Evolutionary conservation across 2,329 filamentous ascomycete species (phyloP), one percentile per base, ranked within the genome.

Genomic region (Xylaria sp.): DNA sequence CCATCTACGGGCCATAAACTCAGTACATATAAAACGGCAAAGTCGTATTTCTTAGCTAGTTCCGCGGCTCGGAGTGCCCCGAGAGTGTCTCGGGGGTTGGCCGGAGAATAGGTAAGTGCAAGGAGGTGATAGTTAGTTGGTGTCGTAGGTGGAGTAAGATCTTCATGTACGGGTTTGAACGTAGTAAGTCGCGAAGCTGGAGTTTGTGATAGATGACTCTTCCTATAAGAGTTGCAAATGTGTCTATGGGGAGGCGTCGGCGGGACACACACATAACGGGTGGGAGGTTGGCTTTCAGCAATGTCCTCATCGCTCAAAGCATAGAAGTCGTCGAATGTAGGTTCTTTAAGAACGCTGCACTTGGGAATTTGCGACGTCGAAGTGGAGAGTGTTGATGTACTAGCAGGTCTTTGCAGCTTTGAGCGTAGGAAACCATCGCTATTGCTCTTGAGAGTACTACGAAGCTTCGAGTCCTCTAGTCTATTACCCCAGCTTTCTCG

Each of bases 21-120:
- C 70, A 88, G 84, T 35, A 89, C 83, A 71, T 89, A 90, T 13
- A 89, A 81, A 27, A 89, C 80, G 71, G 88, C 85, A 61, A 90
- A 88, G 62, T 86, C 82, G 75, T 88, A 88, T 62, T 84, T 83
- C 3, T 80, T 82, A 5, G 87, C 87, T 47, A 90, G 87, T 37
- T 85, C 81, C 0, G 86, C 86, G 8, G 85, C 85, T 75, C 87
- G 83, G 55, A 87, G 84, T 8, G 87, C 87, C 2, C 85, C 86
- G 0, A 82, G 79, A 21, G 83, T 79, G 16, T 84, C 84, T 13
- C 83, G 82, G 1, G 79, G 79, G 63, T 78, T 83, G 23, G 79
- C 78, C 37, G 82, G 79, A 0, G 85, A 82, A n/a, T 84, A 83
- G 1, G 81, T 80, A 9, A 85, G 78, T 0, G 83, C 81, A 21